A percentile compares a stretch with the other conserved stretches of the same genome.
phyloP scores from a whole-genome alignment of 768 basidiomycete genomes.

The Pleurotus giganteus region DNA sequence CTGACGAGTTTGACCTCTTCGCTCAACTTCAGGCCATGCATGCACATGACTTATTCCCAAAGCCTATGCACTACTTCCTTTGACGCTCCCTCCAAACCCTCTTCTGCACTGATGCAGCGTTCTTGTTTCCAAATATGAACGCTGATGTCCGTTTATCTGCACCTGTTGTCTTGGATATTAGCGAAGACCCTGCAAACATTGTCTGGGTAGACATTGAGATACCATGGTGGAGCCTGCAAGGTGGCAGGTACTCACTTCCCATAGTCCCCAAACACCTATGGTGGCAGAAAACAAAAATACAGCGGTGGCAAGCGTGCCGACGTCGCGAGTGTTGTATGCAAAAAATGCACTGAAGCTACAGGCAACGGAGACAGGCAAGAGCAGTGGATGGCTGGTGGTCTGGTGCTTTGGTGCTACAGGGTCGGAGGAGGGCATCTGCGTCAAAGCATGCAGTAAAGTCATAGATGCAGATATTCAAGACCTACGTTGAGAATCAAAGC shows the following conservation, averaged over 20 bases:
- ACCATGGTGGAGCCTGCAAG: slow-evolving; percentile 2
- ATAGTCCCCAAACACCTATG: slow-evolving; percentile 67
- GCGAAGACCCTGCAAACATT: slow-evolving; percentile 55
- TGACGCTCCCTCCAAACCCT: slow-evolving; percentile 51
- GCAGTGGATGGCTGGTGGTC: slow-evolving; percentile 54
- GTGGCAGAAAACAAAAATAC: slow-evolving; percentile 47
- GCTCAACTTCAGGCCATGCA: not conserved
- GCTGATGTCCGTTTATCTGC: slow-evolving; percentile 80
- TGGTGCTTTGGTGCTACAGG: slow-evolving; percentile 26
- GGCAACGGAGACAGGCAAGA: slow-evolving; percentile 57
- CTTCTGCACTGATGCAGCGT: slow-evolving; percentile 61
- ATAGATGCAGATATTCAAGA: slow-evolving; percentile 10
- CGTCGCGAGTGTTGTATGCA: slow-evolving; percentile 59
- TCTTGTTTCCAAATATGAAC: slow-evolving; percentile 77
- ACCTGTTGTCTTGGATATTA: slow-evolving; percentile 69
- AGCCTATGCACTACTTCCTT: slow-evolving; percentile 2
- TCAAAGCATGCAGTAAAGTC: slow-evolving; percentile 4
- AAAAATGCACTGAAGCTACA: slow-evolving; percentile 55
- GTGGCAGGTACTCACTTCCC: slow-evolving; percentile 52
- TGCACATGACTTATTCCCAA: too few species aligned
- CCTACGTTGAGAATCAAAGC: slow-evolving; percentile 60
- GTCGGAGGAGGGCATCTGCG: slow-evolving; percentile 46
- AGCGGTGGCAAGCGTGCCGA: slow-evolving; percentile 55
- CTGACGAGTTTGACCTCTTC: not conserved
- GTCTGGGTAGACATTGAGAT: slow-evolving; percentile 36